Evolutionary conservation across 2,329 filamentous ascomycete species (phyloP).

Genomic region (Aspergillus awamori): DNA sequence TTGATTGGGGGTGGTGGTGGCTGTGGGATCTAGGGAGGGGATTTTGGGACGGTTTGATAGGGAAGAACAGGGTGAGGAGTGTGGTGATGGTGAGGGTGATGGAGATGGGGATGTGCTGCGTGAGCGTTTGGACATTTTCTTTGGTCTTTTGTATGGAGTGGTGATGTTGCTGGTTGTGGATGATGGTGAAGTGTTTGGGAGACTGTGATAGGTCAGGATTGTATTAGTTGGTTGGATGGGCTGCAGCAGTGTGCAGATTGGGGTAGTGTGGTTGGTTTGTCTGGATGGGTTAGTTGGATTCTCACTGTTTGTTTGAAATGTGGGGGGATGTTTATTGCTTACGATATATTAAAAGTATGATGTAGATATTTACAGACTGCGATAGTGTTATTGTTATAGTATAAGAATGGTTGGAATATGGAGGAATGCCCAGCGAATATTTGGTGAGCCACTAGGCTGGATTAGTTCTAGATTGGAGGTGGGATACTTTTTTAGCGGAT

Average conservation of each 20-base stretch:
- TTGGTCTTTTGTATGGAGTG: too few species aligned
- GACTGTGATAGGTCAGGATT: conserved; percentile 9
- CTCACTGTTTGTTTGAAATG: too few species aligned
- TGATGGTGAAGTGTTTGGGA: background rate
- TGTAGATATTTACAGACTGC: too few species aligned
- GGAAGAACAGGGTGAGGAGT: conserved; percentile 26
- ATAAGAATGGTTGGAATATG: background rate
- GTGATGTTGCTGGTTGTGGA: conserved; percentile 6
- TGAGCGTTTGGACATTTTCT: conserved; percentile 63
- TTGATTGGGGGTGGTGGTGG: conserved; percentile 25
- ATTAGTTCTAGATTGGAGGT: background rate
- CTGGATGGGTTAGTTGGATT: background rate
- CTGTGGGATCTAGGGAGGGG: conserved; percentile 57
- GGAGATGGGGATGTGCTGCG: conserved; percentile 50
- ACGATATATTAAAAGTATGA: too few species aligned
- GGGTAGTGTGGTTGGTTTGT: background rate
- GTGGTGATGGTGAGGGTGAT: conserved; percentile 30
- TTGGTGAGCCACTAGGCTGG: background rate
- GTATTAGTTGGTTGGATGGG: background rate
- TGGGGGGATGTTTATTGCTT: too few species aligned
- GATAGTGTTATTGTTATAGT: too few species aligned
- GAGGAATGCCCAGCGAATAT: background rate
- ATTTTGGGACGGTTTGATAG: conserved; percentile 54
- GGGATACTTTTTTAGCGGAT: background rate
- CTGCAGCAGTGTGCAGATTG: conserved; percentile 2